phyloP scores from a whole-genome alignment of 345 rosid genomes.

The Sapria himalayana region DNA sequence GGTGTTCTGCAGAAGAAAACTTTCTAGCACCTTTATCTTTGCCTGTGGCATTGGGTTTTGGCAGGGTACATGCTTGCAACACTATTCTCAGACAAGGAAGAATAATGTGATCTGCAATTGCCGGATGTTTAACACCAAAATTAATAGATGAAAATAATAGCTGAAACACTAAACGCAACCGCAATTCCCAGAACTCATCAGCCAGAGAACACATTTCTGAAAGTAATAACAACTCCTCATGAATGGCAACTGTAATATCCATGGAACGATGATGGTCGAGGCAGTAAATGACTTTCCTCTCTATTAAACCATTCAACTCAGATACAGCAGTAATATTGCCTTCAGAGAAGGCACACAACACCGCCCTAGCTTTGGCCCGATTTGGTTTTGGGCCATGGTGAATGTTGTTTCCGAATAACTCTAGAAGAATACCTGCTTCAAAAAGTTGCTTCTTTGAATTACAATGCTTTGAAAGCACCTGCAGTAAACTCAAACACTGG shows the following conservation, averaged over 20 bases:
- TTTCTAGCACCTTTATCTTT: constrained; percentile 45
- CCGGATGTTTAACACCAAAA: constrained; percentile 96
- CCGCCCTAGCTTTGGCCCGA: constrained; percentile 83
- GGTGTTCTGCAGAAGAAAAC: constrained; percentile 24
- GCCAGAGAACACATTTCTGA: constrained; percentile 91
- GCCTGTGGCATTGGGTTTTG: constrained; percentile 73
- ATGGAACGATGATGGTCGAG: constrained; percentile 98
- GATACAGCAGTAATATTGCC: constrained; percentile 67
- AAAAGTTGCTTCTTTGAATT: constrained; percentile 79
- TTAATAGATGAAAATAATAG: constrained; percentile 82
- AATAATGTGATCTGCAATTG: constrained; percentile 86
- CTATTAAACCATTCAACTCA: constrained; percentile 72
- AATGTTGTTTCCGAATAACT: constrained; percentile 87
- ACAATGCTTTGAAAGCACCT: constrained; percentile 60
- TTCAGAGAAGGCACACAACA: constrained; percentile 83
- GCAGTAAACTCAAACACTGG: constrained; percentile 82
- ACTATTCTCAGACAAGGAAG: constrained; percentile 93
- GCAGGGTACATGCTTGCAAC: constrained; percentile 95
- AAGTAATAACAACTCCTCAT: constrained; percentile 80
- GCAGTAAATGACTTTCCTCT: constrained; percentile 91
- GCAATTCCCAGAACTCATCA: constrained; percentile 96
- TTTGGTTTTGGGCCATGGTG: constrained; percentile 94
- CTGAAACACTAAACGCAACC: constrained; percentile 86
- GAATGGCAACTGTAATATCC: constrained; percentile 83
- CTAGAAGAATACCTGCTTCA: constrained; percentile 66